These are phyloP conservation scores for Colletotrichum liaoningense DNA, from an alignment of 2,329 filamentous ascomycete genomes.

Conservation along the genomic window DNA sequence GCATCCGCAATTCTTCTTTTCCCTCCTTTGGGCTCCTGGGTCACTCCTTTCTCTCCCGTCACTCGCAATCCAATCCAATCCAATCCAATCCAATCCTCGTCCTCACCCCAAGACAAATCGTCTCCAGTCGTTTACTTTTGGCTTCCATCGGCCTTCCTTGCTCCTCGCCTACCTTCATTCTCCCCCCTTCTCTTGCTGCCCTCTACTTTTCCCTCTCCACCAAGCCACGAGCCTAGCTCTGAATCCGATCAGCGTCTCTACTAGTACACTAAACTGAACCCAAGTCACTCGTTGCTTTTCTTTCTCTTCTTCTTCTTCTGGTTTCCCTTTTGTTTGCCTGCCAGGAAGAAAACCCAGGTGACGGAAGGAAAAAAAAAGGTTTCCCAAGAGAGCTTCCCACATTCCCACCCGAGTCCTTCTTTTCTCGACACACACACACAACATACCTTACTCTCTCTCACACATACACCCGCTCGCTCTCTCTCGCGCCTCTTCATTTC, in stretches of 20 bases:
- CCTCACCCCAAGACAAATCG: background rate
- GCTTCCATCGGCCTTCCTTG: constrained; percentile 18
- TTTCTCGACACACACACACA: background rate
- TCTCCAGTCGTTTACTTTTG: constrained; percentile 17
- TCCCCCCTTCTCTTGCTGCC: background rate
- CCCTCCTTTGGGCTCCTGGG: constrained; percentile 21
- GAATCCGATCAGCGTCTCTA: background rate
- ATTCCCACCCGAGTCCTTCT: constrained; percentile 15
- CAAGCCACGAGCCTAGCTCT: background rate
- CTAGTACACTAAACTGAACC: background rate
- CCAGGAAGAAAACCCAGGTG: constrained; percentile 4
- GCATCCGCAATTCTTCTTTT: constrained; percentile 26
- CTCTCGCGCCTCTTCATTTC: background rate
- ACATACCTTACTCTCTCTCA: background rate
- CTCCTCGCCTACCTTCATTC: constrained; percentile 10
- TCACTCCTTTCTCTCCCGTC: constrained; percentile 33
- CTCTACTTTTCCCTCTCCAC: background rate
- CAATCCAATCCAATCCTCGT: background rate
- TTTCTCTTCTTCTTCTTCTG: constrained; percentile 9
- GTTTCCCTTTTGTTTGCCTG: constrained; percentile 19
- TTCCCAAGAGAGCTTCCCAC: background rate
- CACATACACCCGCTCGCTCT: background rate
- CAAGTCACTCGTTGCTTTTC: constrained; percentile 18
- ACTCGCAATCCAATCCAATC: constrained; percentile 5
- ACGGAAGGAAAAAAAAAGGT: background rate